These are phyloP conservation scores for Polytolypa hystricis DNA, from an alignment of 2,329 filamentous ascomycete genomes.

Conservation along the genomic window DNA sequence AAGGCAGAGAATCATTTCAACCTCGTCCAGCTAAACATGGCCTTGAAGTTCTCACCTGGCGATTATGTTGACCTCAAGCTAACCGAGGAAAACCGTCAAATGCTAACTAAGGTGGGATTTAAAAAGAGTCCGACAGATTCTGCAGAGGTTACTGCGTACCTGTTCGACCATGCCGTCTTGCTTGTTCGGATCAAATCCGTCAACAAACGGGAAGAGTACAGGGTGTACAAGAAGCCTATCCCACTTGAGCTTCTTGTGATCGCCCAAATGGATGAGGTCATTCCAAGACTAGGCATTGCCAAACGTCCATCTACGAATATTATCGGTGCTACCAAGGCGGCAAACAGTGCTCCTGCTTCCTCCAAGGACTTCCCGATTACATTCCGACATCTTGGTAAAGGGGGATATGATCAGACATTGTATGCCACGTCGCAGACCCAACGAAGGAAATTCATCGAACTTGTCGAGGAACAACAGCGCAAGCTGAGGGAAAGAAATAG, in stretches of 20 bases:
- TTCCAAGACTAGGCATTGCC: conserved; percentile 64
- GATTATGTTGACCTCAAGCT: conserved; percentile 90
- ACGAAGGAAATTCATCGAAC: conserved; percentile 92
- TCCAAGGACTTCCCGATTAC: conserved; percentile 87
- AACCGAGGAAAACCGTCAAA: conserved; percentile 81
- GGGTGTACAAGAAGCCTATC: conserved; percentile 91
- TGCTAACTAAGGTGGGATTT: conserved; percentile 87
- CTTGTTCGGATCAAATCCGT: conserved; percentile 83
- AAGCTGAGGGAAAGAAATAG: conserved; percentile 63
- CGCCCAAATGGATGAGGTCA: conserved; percentile 92
- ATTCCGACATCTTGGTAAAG: conserved; percentile 90
- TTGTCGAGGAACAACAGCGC: conserved; percentile 82
- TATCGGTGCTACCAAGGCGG: conserved; percentile 50
- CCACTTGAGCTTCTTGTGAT: conserved; percentile 88
- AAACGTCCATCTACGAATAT: conserved; percentile 75
- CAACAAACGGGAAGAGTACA: conserved; percentile 88
- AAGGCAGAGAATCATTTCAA: conserved; percentile 98
- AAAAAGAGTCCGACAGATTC: conserved; percentile 87
- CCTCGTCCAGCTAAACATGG: conserved; percentile 77
- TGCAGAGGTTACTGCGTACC: conserved; percentile 82
- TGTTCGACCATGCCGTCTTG: conserved; percentile 92
- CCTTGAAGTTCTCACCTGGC: conserved; percentile 79
- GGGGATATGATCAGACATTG: conserved; percentile 83
- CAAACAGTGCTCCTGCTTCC: conserved; percentile 36
- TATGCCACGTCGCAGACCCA: conserved; percentile 78